Evolutionary conservation across 148 eudicot species (phyloP), one percentile per base, ranked within the genome.

Genomic region (Rhododendron griersonianum): DNA sequence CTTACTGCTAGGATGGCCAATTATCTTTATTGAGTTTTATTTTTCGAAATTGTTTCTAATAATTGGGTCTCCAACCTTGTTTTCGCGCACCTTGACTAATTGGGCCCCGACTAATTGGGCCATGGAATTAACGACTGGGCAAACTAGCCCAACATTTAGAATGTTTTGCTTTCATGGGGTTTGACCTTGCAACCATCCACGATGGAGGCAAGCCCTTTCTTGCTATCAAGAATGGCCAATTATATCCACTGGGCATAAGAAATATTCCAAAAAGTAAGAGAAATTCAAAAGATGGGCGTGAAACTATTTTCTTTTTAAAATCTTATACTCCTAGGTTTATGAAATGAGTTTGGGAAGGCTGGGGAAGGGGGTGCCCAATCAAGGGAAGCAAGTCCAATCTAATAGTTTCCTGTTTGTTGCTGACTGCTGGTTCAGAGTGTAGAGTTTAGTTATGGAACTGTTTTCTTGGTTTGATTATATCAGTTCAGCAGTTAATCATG

Each of bases 341-440:
- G 9, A 45, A 41, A 21, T 18, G 19, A 78, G n/a, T 45, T 78
- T 78, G 33, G 81, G 57, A 48, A 78, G 57, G 30, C 53, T 78
- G 16, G 81, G 81, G 80, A 39, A 74, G 45, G 73, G 50, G 25
- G 30, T 44, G 81, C 81, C 51, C 81, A 44, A 47, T 8, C 51
- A 78, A 18, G 80, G 13, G 81, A 21, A 47, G 33, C 76, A 45
- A 11, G 48, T 59, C 13, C 25, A 57, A 37, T 59, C 9, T 16
- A 57, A 33, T 55, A 16, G 84, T 57, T 81, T 57, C 63, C 45
- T 35, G 28, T 81, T 81, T 81, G 84, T 35, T 53, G 83, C 45
- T 55, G 45, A 23, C 74, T 11, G 35, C 25, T 67, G 35, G 55
- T 18, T 25, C 21, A 50, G 28, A 7, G 82, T 50, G 30, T 45